Evolutionary conservation across 257 asterid genomes (phyloP).

Genomic region (Striga asiatica): DNA sequence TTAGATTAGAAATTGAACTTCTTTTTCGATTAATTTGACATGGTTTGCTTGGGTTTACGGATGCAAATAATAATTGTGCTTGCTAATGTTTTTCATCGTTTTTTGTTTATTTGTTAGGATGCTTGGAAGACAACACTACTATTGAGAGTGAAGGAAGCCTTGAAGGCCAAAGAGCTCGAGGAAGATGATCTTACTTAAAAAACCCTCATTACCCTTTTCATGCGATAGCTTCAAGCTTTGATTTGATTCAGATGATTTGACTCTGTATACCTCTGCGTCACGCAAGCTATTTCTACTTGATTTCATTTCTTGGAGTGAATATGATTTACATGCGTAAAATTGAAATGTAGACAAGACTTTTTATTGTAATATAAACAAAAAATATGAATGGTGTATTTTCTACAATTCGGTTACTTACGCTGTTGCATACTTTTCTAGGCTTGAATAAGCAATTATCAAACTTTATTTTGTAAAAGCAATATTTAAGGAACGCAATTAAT

Average conservation of each 20-base stretch:
- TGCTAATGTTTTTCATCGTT: neutral
- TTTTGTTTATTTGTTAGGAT: constrained; percentile 37
- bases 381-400: no score
- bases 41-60: no score
- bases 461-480: no score
- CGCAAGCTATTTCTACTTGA: neutral
- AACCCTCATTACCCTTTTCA: neutral
- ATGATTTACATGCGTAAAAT: neutral
- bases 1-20: no score
- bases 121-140: constrained; percentile 89
- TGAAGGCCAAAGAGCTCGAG: constrained; percentile 90
- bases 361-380: no score
- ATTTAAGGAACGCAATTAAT: no score
- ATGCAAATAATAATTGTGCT: no score
- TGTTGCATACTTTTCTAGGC: no score
- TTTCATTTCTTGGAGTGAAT: neutral
- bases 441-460: no score
- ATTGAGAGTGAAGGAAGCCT: constrained; percentile 85
- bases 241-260: neutral
- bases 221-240: neutral
- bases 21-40: no score
- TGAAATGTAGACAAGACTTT: neutral
- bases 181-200: constrained; percentile 86
- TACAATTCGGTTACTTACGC: no score
- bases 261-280: neutral